These are phyloP conservation scores for Scedosporium apiospermum DNA, from an alignment of 2,329 filamentous ascomycete species.

Conservation along the genomic window DNA sequence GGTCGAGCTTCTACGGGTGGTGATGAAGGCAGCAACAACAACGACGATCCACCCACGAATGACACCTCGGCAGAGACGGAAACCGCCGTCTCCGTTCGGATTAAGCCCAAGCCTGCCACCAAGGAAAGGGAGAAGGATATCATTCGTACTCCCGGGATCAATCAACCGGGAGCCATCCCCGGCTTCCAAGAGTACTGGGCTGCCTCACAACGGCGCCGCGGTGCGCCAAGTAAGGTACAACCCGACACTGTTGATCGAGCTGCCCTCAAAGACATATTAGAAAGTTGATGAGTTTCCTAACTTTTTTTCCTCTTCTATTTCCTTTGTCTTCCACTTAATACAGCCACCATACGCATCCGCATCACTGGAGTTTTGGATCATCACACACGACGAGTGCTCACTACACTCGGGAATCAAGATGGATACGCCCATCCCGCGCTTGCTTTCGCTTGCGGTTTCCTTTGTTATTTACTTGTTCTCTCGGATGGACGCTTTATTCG, in stretches of 20 bases:
- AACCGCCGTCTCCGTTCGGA: not conserved
- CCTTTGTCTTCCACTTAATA: not conserved
- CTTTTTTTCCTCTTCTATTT: not conserved
- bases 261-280: constrained; percentile 50
- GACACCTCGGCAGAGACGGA: not conserved
- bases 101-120: not conserved
- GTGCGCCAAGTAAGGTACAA: constrained; percentile 45
- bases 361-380: not conserved
- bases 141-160: constrained; percentile 60
- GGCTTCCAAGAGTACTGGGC: constrained; percentile 55
- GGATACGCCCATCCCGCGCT: not conserved
- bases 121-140: constrained; percentile 14
- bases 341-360: not conserved
- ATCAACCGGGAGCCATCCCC: constrained; percentile 65
- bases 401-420: not conserved
- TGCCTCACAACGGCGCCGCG: constrained; percentile 39
- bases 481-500: not conserved
- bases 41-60: not conserved
- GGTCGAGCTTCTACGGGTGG: constrained; percentile 8
- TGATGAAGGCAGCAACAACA: not conserved
- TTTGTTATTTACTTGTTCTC: not conserved
- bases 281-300: constrained; percentile 16
- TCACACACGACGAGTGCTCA: not conserved
- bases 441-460: not conserved
- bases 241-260: constrained; percentile 49